Percentiles rank a stretch among this genome's conserved stretches.
These are phyloP conservation scores for Neurospora sp. DNA, from an alignment of 2,329 filamentous ascomycete genomes.

Conservation along the genomic window DNA sequence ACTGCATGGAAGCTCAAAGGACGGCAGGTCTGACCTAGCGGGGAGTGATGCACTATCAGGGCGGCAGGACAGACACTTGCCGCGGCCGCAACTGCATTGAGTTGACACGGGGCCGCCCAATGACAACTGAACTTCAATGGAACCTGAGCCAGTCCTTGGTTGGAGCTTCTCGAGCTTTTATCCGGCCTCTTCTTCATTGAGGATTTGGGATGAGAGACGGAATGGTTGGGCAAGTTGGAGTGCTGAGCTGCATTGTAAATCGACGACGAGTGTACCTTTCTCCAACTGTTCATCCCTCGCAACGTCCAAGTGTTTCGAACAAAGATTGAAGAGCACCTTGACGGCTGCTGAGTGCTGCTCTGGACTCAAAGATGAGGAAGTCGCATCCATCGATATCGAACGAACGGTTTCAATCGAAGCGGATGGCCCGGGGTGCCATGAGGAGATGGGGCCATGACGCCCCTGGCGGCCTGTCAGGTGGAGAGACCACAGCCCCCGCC, in stretches of 20 bases:
- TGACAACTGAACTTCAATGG: neutral
- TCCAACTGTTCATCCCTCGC: neutral
- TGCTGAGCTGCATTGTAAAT: neutral
- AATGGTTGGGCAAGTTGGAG: neutral
- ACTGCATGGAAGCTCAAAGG: neutral
- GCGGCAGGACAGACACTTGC: neutral
- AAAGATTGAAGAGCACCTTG: neutral
- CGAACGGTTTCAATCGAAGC: neutral
- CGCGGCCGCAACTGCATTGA: neutral
- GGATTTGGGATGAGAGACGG: neutral
- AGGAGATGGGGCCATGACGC: neutral
- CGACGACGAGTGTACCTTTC: neutral
- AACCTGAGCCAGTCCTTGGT: neutral
- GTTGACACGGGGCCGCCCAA: neutral
- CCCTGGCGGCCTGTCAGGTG: neutral
- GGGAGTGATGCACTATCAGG: neutral
- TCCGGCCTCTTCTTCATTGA: neutral
- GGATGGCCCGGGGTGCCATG: neutral
- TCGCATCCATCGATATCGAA: neutral
- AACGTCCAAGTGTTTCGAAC: neutral
- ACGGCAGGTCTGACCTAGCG: neutral
- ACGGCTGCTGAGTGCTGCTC: neutral
- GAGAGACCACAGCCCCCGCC: neutral
- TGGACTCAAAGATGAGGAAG: neutral
- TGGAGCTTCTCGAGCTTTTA: neutral